Evolutionary conservation across 2,329 filamentous ascomycete genomes (phyloP).

Genomic region (Atkinsonella texensis): DNA sequence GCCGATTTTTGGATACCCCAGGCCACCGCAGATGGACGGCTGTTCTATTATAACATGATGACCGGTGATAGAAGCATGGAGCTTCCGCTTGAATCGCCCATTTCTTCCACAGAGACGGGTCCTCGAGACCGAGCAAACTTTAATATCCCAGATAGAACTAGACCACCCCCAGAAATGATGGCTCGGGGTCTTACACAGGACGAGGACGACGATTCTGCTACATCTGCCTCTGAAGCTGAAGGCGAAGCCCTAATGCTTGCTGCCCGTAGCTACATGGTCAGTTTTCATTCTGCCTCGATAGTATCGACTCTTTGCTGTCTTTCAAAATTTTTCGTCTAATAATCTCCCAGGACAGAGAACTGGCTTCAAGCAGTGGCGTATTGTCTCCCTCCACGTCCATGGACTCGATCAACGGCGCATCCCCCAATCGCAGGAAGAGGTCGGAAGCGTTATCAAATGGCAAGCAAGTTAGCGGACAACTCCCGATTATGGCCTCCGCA

Average conservation of each 20-base stretch:
- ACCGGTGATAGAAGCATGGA: conserved; percentile 94
- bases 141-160: conserved; percentile 76
- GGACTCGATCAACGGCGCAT: conserved; percentile 71
- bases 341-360: conserved; percentile 41
- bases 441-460: conserved; percentile 42
- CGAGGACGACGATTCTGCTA: conserved; percentile 77
- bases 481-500: conserved; percentile 43
- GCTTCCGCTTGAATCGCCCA: conserved; percentile 81
- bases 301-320: background rate
- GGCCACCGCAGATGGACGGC: conserved; percentile 78
- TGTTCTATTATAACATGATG: conserved; percentile 98
- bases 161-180: conserved; percentile 84
- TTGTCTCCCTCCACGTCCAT: conserved; percentile 81
- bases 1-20: conserved; percentile 98
- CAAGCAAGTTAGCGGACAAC: conserved; percentile 23
- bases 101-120: conserved; percentile 66
- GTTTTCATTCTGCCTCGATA: conserved; percentile 10
- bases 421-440: conserved; percentile 44
- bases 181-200: conserved; percentile 69
- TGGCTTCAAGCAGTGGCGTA: conserved; percentile 55
- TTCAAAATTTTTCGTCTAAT: background rate
- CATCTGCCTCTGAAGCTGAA: conserved; percentile 77
- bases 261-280: conserved; percentile 57
- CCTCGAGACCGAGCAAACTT: conserved; percentile 83
- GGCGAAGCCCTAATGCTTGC: conserved; percentile 58